Base-by-base conservation (phyloP, 2,329 filamentous ascomycete genomes). In the Ophiocordyceps robertsii region DNA sequence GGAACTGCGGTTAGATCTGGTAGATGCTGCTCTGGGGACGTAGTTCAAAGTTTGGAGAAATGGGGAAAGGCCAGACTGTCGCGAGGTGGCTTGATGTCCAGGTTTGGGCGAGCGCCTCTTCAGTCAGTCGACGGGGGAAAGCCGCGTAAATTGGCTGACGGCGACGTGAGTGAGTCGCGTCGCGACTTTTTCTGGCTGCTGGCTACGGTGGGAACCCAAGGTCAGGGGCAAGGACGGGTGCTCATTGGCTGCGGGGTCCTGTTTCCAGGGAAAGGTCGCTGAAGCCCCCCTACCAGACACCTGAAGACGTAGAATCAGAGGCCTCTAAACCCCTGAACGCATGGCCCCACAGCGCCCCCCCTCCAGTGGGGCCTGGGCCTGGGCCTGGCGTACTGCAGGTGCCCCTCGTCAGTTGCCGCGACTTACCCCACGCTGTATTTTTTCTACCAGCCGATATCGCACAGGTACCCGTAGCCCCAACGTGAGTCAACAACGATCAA, bases 141-240 rank as follows among this genome's bases (percentile, higher is more conserved):
- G 40, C 37, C 42, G 46, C 46, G 46, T 48, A 46, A 46, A 44
- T 48, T 44, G 46, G 37, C 38, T 48, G 21, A 31, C 17, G 31
- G 38, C 16, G 42, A 29, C 30, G 33, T 38, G 36, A 33, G 29
- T 30, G 41, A 36, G 24, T 13, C 38, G 38, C 33, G 38, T 40
- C 42, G 38, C 38, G 41, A 43, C 38, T 39, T 35, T 36, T 29
- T 17, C n/a, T 12, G 27, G 2, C 27, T 31, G 19, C 17, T 39
- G 29, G 6, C 3, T 12, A 5, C 14, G 21, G 14, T 14, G 38
- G 24, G 24, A n/a, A n/a, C n/a, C n/a, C n/a, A n/a, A n/a, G n/a
- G n/a, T n/a, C n/a, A 19, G 19, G 24, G 24, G 24, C 6, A 27
- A 9, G 6, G 9, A 27, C 24, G 24, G 24, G 9, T 27, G 24